Evolutionary conservation across 2,329 filamentous ascomycete species (phyloP), one percentile per base, ranked within the genome.

Genomic region (Botryosphaeria agaves): DNA sequence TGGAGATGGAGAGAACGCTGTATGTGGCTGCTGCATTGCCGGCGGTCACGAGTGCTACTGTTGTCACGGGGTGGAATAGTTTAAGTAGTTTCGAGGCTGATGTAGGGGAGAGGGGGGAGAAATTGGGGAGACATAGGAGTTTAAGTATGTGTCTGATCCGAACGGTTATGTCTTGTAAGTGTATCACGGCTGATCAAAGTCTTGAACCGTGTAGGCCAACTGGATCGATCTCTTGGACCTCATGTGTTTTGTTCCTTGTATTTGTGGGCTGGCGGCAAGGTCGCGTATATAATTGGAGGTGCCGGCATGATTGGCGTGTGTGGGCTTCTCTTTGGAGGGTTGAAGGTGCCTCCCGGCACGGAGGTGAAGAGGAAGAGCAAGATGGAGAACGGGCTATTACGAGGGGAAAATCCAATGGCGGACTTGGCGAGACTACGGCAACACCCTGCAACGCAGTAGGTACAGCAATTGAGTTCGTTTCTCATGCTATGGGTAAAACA

Each of bases 181-280:
- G n/a, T n/a, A n/a, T n/a, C n/a, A n/a, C n/a, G n/a, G n/a, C n/a
- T n/a, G n/a, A n/a, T n/a, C n/a, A n/a, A n/a, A n/a, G n/a, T n/a
- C n/a, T n/a, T n/a, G n/a, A n/a, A n/a, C n/a, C n/a, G n/a, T n/a
- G 23, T 64, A 74, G 87, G 89, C 5, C 89, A 98, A 61, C 67
- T 85, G 3, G 89, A 89, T 3, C 69, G 89, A 19, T 83, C 85
- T 0, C 53, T 92, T 7, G 89, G 89, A 0, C 89, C 89, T 0
- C 52, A 98, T 4, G 57, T 92, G 19, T 98, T 98, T 49, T 95
- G 89, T 37, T 83, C 82, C 29, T 62, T 98, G 33, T 98, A 98
- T 58, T 98, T 89, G 89, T 98, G 89, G 89, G 85, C 83, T 5
- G 89, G 89, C 0, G 65, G 89, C 28, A 78, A 91, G 47, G 66